A percentile compares a stretch with the other conserved stretches of the same genome.
phyloP scores from a whole-genome alignment of 148 eudicot genomes.

The Rheum nobile region DNA sequence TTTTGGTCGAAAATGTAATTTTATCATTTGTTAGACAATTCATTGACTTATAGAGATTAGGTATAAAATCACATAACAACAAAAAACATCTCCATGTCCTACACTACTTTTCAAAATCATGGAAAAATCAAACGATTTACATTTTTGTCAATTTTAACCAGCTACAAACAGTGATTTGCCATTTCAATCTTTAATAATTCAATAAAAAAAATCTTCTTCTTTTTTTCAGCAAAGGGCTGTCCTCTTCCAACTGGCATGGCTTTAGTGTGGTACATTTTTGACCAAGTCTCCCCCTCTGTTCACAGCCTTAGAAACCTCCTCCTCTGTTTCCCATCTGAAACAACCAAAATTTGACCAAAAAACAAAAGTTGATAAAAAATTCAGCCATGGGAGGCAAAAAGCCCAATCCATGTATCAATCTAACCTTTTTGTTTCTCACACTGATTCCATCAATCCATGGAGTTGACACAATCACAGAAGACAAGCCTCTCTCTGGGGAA shows the following conservation, averaged over 20 bases:
- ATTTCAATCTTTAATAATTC: not conserved
- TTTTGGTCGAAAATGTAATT: too few species aligned
- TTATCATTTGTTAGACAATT: not conserved
- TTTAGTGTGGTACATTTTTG: not conserved
- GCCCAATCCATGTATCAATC: not conserved
- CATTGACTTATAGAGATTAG: not conserved
- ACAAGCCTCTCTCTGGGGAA: constrained; percentile 28
- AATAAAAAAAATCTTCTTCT: not conserved
- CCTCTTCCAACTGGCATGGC: not conserved
- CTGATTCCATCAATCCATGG: constrained; percentile 12
- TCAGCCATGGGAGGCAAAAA: not conserved
- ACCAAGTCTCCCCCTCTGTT: not conserved
- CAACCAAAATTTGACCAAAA: not conserved
- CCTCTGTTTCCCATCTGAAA: not conserved
- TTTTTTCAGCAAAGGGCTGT: not conserved
- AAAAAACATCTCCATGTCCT: not conserved
- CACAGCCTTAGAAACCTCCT: not conserved
- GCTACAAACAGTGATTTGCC: not conserved
- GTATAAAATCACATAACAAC: not conserved
- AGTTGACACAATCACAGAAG: constrained; percentile 30
- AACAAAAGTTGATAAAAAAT: not conserved
- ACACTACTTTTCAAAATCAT: not conserved
- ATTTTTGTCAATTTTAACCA: not conserved
- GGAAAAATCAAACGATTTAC: not conserved
- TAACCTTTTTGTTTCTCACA: constrained; percentile 5